Evolutionary conservation across 257 asterid species (phyloP).

Genomic region (Gardenia jasminoides): DNA sequence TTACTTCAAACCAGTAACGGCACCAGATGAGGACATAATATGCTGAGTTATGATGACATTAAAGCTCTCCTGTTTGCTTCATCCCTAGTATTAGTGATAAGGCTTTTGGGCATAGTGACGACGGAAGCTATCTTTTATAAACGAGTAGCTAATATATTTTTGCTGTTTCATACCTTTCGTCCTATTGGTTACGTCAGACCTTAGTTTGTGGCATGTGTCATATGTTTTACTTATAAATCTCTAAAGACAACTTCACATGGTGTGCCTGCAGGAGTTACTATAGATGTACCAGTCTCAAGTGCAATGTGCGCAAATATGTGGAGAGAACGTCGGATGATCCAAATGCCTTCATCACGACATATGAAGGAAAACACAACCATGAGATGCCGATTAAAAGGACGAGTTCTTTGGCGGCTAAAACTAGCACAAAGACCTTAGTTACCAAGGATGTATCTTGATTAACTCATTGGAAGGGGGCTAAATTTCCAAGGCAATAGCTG

Average conservation of each 20-base stretch:
- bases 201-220: not conserved
- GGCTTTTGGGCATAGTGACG: not conserved
- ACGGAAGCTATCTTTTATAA: not conserved
- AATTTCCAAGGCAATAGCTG: not conserved
- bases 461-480: not conserved
- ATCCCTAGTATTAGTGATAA: not conserved
- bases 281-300: constrained; percentile 66
- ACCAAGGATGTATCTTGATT: not conserved
- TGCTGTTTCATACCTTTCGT: not conserved
- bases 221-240: not conserved
- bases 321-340: constrained; percentile 75
- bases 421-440: constrained; percentile 23
- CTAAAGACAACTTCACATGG: not conserved
- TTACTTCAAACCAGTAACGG: not conserved
- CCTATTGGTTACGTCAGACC: not conserved
- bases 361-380: constrained; percentile 82
- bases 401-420: constrained; percentile 34
- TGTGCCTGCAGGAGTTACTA: constrained; percentile 74
- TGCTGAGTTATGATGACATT: constrained; percentile 1
- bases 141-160: not conserved
- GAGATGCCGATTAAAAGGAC: constrained; percentile 38
- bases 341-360: constrained; percentile 56
- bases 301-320: constrained; percentile 70
- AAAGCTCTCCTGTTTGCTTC: constrained; percentile 7
- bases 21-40: not conserved